These are phyloP conservation scores for Dionaea muscipula DNA, from an alignment of 179 eudicot species.

Conservation along the genomic window DNA sequence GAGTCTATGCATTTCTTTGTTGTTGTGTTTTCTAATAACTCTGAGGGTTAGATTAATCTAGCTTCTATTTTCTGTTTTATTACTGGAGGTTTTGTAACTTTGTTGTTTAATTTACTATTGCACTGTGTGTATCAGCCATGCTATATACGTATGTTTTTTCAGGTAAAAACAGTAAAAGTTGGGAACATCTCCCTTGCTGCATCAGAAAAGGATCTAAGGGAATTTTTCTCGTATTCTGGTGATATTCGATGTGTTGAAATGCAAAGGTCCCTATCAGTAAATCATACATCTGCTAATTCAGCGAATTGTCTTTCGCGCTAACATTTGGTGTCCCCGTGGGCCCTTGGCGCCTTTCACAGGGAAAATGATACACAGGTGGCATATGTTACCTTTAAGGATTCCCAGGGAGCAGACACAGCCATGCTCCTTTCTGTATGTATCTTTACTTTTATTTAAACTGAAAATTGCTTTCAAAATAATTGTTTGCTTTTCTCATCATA, in stretches of 20 bases:
- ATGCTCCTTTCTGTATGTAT: constrained; percentile 27
- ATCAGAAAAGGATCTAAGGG: too few species aligned
- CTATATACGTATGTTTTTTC: too few species aligned
- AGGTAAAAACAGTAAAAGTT: too few species aligned
- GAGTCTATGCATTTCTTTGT: constrained; percentile 1
- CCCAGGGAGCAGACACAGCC: constrained; percentile 40
- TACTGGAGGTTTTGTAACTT: not conserved
- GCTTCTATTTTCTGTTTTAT: not conserved
- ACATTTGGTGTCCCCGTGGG: too few species aligned
- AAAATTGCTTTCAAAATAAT: not conserved
- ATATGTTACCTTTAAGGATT: constrained; percentile 33
- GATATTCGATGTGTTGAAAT: too few species aligned
- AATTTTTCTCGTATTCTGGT: too few species aligned
- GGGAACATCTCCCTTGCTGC: too few species aligned
- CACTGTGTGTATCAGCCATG: not conserved
- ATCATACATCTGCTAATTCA: too few species aligned
- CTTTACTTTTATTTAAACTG: not conserved
- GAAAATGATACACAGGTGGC: constrained; percentile 26
- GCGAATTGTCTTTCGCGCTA: too few species aligned
- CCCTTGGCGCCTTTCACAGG: constrained; percentile 12
- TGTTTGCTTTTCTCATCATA: too few species aligned
- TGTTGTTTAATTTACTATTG: not conserved
- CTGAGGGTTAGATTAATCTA: too few species aligned
- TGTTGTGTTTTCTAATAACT: not conserved
- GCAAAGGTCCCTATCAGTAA: too few species aligned